Evolutionary conservation across 495 filamentous ascomycete species (phyloP).

Genomic region (Talaromyces wortmannii): DNA sequence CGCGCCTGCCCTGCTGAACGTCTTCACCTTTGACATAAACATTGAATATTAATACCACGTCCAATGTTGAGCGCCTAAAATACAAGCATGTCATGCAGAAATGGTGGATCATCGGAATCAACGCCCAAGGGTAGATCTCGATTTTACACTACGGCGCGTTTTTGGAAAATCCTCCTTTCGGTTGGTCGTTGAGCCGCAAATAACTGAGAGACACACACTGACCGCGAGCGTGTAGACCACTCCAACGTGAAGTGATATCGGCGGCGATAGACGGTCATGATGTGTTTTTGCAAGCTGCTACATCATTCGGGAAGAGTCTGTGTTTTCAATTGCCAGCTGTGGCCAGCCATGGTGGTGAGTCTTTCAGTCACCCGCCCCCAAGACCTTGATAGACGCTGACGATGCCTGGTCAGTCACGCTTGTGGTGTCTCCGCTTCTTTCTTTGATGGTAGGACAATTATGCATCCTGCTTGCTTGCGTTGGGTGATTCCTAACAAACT

Average conservation of each 20-base stretch:
- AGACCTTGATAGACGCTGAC: neutral
- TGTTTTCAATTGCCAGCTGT: constrained; percentile 93
- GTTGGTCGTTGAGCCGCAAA: constrained; percentile 27
- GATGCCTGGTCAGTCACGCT: constrained; percentile 58
- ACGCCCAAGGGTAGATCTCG: constrained; percentile 55
- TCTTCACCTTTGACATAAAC: too few species aligned
- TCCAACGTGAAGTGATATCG: constrained; percentile 80
- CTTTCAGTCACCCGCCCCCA: neutral
- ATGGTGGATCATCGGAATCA: constrained; percentile 3
- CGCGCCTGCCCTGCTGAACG: too few species aligned
- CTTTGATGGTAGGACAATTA: constrained; percentile 65
- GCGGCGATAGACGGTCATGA: constrained; percentile 77
- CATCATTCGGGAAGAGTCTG: constrained; percentile 89
- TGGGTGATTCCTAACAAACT: neutral
- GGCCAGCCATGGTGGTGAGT: constrained; percentile 73
- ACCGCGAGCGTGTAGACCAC: constrained; percentile 45
- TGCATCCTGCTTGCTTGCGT: neutral
- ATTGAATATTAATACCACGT: too few species aligned
- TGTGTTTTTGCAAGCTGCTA: constrained; percentile 95
- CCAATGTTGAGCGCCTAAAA: neutral
- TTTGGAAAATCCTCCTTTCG: constrained; percentile 73
- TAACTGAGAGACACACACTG: too few species aligned
- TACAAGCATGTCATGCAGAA: neutral
- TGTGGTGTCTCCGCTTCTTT: constrained; percentile 83
- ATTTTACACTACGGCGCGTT: constrained; percentile 76